These are phyloP conservation scores for Heterobasidion annosum DNA, from an alignment of 1,284 basidiomycete species.

Conservation along the genomic window DNA sequence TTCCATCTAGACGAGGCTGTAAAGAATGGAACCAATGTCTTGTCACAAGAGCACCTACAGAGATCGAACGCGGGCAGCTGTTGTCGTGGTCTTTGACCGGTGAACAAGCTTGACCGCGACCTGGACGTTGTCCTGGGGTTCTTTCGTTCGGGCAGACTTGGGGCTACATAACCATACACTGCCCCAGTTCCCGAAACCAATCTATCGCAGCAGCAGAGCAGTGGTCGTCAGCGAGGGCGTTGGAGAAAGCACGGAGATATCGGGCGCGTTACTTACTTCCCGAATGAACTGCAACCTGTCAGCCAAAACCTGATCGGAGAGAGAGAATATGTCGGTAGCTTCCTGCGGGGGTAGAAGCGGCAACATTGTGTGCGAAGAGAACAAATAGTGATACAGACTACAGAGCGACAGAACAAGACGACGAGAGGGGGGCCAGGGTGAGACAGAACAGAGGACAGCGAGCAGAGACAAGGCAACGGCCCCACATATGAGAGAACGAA, in stretches of 20 bases:
- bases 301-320: slow-evolving; percentile 55
- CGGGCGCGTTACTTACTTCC: slow-evolving; percentile 39
- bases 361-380: slow-evolving; percentile 13
- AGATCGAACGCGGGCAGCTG: slow-evolving; percentile 79
- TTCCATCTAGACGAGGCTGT: slow-evolving; percentile 51
- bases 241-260: neutral
- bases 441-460: neutral
- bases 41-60: slow-evolving; percentile 39
- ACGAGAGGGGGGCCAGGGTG: slow-evolving; percentile 1
- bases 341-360: slow-evolving; percentile 21
- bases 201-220: slow-evolving; percentile 28
- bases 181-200: slow-evolving; percentile 85
- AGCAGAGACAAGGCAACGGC: neutral
- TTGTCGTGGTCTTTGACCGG: slow-evolving; percentile 67
- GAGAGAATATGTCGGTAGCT: slow-evolving; percentile 39
- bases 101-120: slow-evolving; percentile 90
- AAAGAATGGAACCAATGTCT: slow-evolving; percentile 8
- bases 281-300: slow-evolving; percentile 66
- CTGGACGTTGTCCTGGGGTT: slow-evolving; percentile 24
- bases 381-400: slow-evolving; percentile 12
- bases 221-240: neutral
- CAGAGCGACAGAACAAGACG: slow-evolving; percentile 6
- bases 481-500: slow-evolving; percentile 15
- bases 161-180: slow-evolving; percentile 72
- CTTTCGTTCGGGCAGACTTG: slow-evolving; percentile 31